Evolutionary conservation across 495 filamentous ascomycete genomes (phyloP).

Genomic region (Lineolata rhizophorae): DNA sequence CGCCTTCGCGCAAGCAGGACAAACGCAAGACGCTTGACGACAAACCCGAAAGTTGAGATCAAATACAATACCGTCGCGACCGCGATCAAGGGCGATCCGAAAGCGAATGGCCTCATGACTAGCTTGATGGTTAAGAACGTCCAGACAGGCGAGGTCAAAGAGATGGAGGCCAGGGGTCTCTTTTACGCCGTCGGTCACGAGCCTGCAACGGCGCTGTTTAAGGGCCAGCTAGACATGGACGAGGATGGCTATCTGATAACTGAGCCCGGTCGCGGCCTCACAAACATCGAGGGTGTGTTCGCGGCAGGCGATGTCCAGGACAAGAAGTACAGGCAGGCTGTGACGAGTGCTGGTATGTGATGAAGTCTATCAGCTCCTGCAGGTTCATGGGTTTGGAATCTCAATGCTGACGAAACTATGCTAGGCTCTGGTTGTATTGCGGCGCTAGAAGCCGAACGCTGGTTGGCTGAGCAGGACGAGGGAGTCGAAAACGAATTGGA

Average conservation of each 20-base stretch:
- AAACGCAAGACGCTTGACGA: slow-evolving; percentile 69
- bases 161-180: slow-evolving; percentile 69
- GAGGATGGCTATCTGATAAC: slow-evolving; percentile 78
- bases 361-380: neutral
- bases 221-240: slow-evolving; percentile 71
- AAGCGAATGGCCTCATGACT: slow-evolving; percentile 57
- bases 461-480: slow-evolving; percentile 48
- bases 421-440: slow-evolving; percentile 83
- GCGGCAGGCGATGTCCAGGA: slow-evolving; percentile 97
- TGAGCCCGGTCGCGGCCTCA: slow-evolving; percentile 68
- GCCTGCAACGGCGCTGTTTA: slow-evolving; percentile 70
- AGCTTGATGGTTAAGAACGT: slow-evolving; percentile 60
- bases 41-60: slow-evolving; percentile 75
- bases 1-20: slow-evolving; percentile 69
- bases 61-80: slow-evolving; percentile 59
- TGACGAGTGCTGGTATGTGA: slow-evolving; percentile 81
- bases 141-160: slow-evolving; percentile 54
- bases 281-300: slow-evolving; percentile 80
- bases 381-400: too few relatives aligned
- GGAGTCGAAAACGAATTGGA: slow-evolving; percentile 22
- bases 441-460: slow-evolving; percentile 88
- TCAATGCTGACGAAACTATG: too few relatives aligned
- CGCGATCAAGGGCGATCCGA: slow-evolving; percentile 66
- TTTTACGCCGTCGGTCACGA: slow-evolving; percentile 98
- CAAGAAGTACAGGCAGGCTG: slow-evolving; percentile 92